Percentiles rank a stretch among this genome's conserved stretches.
phyloP scores from a whole-genome alignment of 2,329 filamentous ascomycete species.

The Chrysosphaeria jannelii region DNA sequence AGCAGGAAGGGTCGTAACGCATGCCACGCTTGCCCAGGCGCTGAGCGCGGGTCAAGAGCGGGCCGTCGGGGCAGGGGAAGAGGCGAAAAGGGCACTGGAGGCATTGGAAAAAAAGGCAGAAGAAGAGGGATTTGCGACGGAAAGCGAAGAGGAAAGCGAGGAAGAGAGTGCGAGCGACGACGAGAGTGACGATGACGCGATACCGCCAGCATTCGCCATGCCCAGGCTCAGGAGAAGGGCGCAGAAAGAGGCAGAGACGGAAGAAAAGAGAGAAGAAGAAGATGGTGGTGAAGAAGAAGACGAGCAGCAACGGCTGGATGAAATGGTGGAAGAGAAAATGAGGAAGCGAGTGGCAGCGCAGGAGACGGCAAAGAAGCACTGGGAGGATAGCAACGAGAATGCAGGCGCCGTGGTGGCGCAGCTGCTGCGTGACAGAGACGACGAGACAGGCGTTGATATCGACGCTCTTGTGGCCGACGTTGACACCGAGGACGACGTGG shows the following conservation, averaged over 20 bases:
- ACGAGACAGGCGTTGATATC: constrained; percentile 36
- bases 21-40: constrained; percentile 3
- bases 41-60: constrained; percentile 9
- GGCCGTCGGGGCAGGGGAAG: constrained; percentile 12
- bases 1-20: constrained; percentile 20
- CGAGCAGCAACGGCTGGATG: constrained; percentile 34
- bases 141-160: constrained; percentile 8
- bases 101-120: constrained; percentile 19
- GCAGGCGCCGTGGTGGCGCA: constrained; percentile 14
- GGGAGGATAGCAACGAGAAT: constrained; percentile 39
- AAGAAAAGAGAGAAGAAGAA: constrained; percentile 1
- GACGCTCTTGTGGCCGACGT: constrained; percentile 35
- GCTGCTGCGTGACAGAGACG: constrained; percentile 34
- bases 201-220: constrained; percentile 27
- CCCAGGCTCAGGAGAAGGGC: constrained; percentile 33
- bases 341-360: constrained; percentile 43
- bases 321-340: constrained; percentile 66
- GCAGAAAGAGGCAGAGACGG: constrained; percentile 12
- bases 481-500: constrained; percentile 65
- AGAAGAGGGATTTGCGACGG: constrained; percentile 33
- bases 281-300: constrained; percentile 6
- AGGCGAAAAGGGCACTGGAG: constrained; percentile 12
- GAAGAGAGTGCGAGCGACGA: background rate
- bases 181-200: constrained; percentile 5
- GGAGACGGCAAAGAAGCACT: constrained; percentile 43